These are phyloP conservation scores for Dictyostelium citrinum DNA, from an alignment of 78 protist species.

Conservation along the genomic window DNA sequence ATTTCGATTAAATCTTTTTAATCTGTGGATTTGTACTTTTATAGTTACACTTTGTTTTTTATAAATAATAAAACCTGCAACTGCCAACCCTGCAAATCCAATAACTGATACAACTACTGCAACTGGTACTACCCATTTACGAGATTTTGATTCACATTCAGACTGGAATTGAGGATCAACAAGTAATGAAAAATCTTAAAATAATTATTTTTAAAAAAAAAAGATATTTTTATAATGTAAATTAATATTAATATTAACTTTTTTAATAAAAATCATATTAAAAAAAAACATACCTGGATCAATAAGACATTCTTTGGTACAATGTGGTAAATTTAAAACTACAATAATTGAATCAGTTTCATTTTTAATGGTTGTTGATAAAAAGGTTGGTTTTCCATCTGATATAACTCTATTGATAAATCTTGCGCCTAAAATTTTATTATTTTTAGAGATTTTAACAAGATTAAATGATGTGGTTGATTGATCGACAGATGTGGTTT, in stretches of 20 bases:
- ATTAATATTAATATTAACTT: too few species aligned
- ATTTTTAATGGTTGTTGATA: neutral
- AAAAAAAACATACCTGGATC: neutral
- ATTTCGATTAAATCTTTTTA: neutral
- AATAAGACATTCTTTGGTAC: neutral
- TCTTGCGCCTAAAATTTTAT: neutral
- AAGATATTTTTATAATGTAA: too few species aligned
- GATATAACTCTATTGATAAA: neutral
- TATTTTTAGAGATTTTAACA: neutral
- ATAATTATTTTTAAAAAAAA: neutral
- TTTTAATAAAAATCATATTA: neutral
- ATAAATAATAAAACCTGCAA: neutral
- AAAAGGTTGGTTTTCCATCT: neutral
- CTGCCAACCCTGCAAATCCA: neutral
- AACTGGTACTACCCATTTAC: neutral
- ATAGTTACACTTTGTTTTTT: neutral
- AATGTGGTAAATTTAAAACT: neutral
- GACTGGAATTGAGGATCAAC: neutral
- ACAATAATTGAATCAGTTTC: neutral
- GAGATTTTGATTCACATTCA: neutral
- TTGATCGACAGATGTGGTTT: neutral
- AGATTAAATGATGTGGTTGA: neutral
- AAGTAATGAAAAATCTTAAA: neutral
- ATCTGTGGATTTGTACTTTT: neutral
- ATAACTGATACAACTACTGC: neutral